These are phyloP conservation scores for Euphorbia peplus DNA, from an alignment of 345 rosid species.

Conservation along the genomic window DNA sequence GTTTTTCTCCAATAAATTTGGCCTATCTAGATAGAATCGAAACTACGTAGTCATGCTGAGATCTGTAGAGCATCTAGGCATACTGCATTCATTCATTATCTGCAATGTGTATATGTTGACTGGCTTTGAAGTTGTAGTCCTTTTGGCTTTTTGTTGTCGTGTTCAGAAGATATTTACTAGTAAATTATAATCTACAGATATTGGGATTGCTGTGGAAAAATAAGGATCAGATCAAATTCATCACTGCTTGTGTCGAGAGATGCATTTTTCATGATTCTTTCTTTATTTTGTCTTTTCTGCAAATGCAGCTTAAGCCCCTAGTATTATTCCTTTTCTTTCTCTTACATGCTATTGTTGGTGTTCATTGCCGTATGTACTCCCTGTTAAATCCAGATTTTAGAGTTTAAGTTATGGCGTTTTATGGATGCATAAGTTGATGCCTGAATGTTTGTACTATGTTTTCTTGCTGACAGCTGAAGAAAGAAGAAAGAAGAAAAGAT, in stretches of 20 bases:
- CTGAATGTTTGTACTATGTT: not conserved
- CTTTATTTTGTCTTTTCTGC: not conserved
- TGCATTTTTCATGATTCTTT: not conserved
- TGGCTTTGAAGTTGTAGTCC: not conserved
- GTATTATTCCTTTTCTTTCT: not conserved
- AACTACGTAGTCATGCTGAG: not conserved
- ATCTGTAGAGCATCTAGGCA: not conserved
- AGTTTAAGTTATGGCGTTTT: not conserved
- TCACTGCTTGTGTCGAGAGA: not conserved
- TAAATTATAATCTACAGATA: not conserved
- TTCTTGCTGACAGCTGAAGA: constrained; percentile 60
- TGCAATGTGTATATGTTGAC: not conserved
- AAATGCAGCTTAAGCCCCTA: no score
- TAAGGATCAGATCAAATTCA: not conserved
- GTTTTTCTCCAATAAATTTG: not conserved
- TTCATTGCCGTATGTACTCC: not conserved
- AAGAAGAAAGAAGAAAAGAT: constrained; percentile 63
- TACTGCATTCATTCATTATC: not conserved
- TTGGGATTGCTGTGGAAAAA: not conserved
- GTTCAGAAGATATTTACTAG: not conserved
- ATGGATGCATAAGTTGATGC: not conserved
- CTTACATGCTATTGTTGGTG: not conserved
- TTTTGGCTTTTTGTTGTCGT: not conserved
- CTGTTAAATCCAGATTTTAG: not conserved
- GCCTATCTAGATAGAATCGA: not conserved